Base-by-base conservation (phyloP, 192 early-diverging fungal species). In the Backusella australiensis region DNA sequence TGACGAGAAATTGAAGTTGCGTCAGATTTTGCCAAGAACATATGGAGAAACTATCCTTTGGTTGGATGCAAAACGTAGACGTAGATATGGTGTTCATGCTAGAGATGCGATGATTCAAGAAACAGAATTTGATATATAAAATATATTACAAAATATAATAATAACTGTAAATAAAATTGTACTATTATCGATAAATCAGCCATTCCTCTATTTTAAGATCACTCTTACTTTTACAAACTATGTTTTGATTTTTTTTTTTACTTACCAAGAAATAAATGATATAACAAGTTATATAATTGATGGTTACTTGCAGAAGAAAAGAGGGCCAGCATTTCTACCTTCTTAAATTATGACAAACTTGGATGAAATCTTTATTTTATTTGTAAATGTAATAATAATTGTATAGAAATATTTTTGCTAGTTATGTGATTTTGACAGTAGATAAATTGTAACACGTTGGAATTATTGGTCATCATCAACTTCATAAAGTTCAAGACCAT, bases 21-120 rank as follows among this genome's bases (percentile, higher is more conserved):
- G 85, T 14, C 87, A 89, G 32, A 79, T 96, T 21, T 81, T 97
- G 63, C 96, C 96, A 11, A 82, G 86, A 59, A 90, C 91, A 6
- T 98, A 98, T 79, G 90, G 87, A 59, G 96, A 98, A 56, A 86
- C 86, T 75, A 94, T 96, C 89, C 80, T 90, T 74, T 96, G 90
- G 71, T 67, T 96, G 14, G 94, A 95, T 63, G 94, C 91, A 21
- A 88, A 88, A 65, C 86, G 94, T 36, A 85, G 92, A 29, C 56
- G 69, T 59, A 65, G 4, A n/a, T 69, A 77, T 29, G 75, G 75
- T n/a, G 53, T 77, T 21, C 41, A 59, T 29, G 75, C 75, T 36
- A 44, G 69, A 39, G 36, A 71, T 29, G 8, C 56, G 4, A 63
- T 63, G 56, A 49, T 49, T 4, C 19, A 6, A 4, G 46, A 49